phyloP scores from a whole-genome alignment of 2,329 filamentous ascomycete species.

The Diaporthe aspalathi region DNA sequence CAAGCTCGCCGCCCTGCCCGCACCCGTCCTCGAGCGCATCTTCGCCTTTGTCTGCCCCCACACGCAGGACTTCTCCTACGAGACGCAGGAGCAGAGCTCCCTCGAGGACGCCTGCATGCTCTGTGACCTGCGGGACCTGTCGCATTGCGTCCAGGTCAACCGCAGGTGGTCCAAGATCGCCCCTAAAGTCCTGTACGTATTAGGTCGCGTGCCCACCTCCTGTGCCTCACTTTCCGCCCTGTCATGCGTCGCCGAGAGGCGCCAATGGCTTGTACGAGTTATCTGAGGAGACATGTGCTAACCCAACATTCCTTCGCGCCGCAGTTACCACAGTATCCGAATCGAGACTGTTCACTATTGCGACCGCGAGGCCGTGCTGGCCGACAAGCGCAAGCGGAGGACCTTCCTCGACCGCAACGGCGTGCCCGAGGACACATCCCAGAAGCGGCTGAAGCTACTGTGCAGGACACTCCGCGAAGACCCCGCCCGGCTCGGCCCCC shows the following conservation, averaged over 20 bases:
- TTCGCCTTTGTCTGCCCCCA: conserved; percentile 89
- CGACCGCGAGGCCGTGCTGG: conserved; percentile 82
- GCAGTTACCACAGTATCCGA: conserved; percentile 86
- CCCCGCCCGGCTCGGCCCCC: conserved; percentile 72
- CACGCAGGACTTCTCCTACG: conserved; percentile 79
- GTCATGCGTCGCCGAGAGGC: background rate
- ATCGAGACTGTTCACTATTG: conserved; percentile 97
- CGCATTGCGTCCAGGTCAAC: conserved; percentile 80
- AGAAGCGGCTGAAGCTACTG: conserved; percentile 80
- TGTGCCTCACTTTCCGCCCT: background rate
- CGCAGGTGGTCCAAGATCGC: conserved; percentile 74
- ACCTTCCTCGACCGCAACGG: conserved; percentile 81
- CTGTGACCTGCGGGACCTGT: conserved; percentile 90
- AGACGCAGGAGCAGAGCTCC: conserved; percentile 83
- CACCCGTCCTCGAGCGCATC: conserved; percentile 78
- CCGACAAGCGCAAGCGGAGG: conserved; percentile 80
- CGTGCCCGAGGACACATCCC: conserved; percentile 82
- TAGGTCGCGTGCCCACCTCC: conserved; percentile 22
- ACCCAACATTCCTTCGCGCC: conserved; percentile 6
- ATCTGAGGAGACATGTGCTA: background rate
- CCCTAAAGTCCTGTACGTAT: conserved; percentile 70
- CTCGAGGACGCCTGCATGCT: conserved; percentile 88
- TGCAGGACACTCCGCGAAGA: conserved; percentile 86
- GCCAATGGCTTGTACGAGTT: conserved; percentile 9
- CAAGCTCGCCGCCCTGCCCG: conserved; percentile 68